Conservation (phyloP, 2,329 filamentous ascomycete genomes). For the Alternaria sp. region DNA sequence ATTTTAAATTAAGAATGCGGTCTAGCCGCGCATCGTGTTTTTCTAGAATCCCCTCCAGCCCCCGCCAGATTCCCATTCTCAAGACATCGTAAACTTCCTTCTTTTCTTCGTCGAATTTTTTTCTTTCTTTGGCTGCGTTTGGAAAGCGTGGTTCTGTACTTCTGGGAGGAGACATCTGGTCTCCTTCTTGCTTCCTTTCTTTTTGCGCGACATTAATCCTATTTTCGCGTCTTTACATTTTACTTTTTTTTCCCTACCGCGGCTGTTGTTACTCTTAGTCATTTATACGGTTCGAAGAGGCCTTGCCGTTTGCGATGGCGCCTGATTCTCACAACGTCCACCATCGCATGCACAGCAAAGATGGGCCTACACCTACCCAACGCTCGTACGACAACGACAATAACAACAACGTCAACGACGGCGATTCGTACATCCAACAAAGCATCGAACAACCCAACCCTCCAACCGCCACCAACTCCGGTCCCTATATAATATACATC, state of each 20-base stretch:
- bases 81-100: constrained; percentile 13
- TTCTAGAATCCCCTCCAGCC: constrained; percentile 13
- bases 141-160: background rate
- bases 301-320: constrained; percentile 9
- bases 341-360: constrained; percentile 3
- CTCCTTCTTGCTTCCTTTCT: background rate
- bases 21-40: constrained; percentile 20
- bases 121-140: background rate
- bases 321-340: constrained; percentile 6
- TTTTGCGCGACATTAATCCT: background rate
- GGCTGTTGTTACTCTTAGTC: background rate
- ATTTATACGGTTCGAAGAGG: background rate
- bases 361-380: constrained; percentile 21
- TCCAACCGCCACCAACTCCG: constrained; percentile 9
- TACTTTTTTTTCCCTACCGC: background rate
- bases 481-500: constrained; percentile 29
- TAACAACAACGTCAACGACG: constrained; percentile 7
- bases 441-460: constrained; percentile 15
- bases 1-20: constrained; percentile 23
- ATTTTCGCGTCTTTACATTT: background rate
- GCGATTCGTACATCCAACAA: constrained; percentile 19
- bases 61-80: constrained; percentile 20
- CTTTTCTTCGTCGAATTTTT: background rate
- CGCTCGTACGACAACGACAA: constrained; percentile 6
- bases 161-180: background rate